Percentiles rank a stretch among this genome's conserved stretches.
These are phyloP conservation scores for Fusarium metavorans DNA, from an alignment of 2,329 filamentous ascomycete species.

Conservation along the genomic window DNA sequence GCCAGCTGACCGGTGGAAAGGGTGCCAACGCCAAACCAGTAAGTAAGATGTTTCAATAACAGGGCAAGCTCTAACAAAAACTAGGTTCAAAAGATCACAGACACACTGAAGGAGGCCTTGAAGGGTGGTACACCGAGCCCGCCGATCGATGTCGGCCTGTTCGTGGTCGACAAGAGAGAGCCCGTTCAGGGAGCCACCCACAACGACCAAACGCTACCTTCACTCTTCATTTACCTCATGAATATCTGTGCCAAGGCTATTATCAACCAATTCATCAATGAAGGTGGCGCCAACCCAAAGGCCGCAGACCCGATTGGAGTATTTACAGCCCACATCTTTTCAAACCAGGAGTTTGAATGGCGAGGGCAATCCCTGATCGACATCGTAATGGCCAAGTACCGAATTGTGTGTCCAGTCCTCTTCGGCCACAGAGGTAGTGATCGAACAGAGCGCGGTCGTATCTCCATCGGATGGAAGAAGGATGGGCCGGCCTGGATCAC, in stretches of 20 bases:
- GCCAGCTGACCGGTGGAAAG: slow-evolving; percentile 77
- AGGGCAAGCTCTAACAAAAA: slow-evolving; percentile 26
- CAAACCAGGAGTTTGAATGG: slow-evolving; percentile 74
- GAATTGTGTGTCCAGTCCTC: slow-evolving; percentile 82
- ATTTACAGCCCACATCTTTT: slow-evolving; percentile 80
- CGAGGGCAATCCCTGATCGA: slow-evolving; percentile 78
- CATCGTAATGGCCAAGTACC: slow-evolving; percentile 87
- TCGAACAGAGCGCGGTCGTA: slow-evolving; percentile 74
- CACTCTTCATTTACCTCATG: slow-evolving; percentile 78
- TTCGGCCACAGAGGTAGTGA: slow-evolving; percentile 87
- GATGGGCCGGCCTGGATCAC: slow-evolving; percentile 70
- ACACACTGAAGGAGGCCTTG: slow-evolving; percentile 64
- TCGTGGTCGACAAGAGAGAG: slow-evolving; percentile 60
- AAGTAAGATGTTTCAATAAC: slow-evolving; percentile 34
- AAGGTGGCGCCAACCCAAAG: slow-evolving; percentile 72
- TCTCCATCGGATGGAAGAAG: slow-evolving; percentile 79
- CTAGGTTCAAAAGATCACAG: slow-evolving; percentile 53
- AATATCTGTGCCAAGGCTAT: slow-evolving; percentile 81
- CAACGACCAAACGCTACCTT: slow-evolving; percentile 69
- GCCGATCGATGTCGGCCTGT: slow-evolving; percentile 66
- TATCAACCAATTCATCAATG: slow-evolving; percentile 76
- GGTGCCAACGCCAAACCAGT: slow-evolving; percentile 65
- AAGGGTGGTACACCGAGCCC: slow-evolving; percentile 64
- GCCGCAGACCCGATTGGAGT: slow-evolving; percentile 85
- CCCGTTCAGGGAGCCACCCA: slow-evolving; percentile 62